Evolutionary conservation across 805 yeast species (phyloP), one percentile per base, ranked within the genome.

Genomic region (Kodamaea hsintzibuensis): DNA sequence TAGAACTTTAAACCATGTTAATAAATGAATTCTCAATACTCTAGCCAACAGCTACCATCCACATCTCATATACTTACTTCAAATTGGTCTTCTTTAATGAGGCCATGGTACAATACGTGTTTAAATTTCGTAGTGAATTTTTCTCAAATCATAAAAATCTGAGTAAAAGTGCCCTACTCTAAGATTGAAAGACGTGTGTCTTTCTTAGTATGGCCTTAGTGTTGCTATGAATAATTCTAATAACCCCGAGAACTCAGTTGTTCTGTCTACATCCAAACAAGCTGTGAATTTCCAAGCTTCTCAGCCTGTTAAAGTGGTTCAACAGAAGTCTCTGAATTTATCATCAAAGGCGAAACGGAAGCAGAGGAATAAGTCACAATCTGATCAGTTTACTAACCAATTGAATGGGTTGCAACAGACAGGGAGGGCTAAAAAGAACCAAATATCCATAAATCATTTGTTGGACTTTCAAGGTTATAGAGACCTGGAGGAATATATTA

Each of bases 361-460:
- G 33, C 50, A 3, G 35, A 17, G 25, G 35, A 16, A 16, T 10
- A 47, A 47, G 42, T 2, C 22, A 7, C 50, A 12, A 19, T 12
- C 17, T 17, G 25, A 14, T 13, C 10, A 5, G n/a, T 27, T 44
- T 30, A 44, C 37, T 17, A 5, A 13, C 9, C 47, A 33, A 18
- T 12, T 42, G 16, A n/a, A 19, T 7, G 43, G 9, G 49, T 44
- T 44, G 5, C 37, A 44, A 13, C 8, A 7, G 12, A 2, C 44
- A 6, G 44, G 44, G 19, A 40, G 19, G 13, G 35, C 74, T 25
- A 66, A 74, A 49, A 74, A 74, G 60, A 78, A 78, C 22, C 78
- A 72, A 57, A 71, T 80, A 33, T 80, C 81, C 17, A 83, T 88
- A 52, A 84, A 86, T 60, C 92, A 88, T 68, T 71, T 88, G 52